These are phyloP conservation scores for Euryodendron excelsum DNA, from an alignment of 148 eudicot species.

Conservation along the genomic window DNA sequence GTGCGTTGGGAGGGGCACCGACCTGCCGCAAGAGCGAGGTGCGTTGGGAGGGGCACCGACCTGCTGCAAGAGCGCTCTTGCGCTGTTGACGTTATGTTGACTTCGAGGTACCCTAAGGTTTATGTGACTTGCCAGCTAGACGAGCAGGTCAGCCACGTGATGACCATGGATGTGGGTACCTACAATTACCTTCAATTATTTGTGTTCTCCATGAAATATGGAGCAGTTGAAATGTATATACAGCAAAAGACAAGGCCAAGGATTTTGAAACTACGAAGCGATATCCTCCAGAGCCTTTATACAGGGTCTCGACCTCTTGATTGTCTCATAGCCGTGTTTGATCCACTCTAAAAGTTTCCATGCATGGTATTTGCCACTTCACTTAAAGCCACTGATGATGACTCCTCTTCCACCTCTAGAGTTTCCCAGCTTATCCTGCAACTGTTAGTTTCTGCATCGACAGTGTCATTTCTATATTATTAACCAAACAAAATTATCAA, in stretches of 20 bases:
- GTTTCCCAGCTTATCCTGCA: constrained; percentile 15
- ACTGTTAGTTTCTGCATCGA: constrained; percentile 7
- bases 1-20: too few relatives aligned
- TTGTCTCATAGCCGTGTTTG: constrained; percentile 12
- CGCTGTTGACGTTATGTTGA: too few relatives aligned
- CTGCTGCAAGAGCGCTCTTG: too few relatives aligned
- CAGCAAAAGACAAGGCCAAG: background rate
- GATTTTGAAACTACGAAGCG: background rate
- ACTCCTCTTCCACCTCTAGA: constrained; percentile 28
- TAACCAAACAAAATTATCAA: background rate
- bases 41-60: too few relatives aligned
- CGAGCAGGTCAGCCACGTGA: too few relatives aligned
- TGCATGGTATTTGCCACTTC: constrained; percentile 29
- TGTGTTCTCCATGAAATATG: background rate
- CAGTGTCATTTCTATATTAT: background rate
- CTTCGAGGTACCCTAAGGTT: too few relatives aligned
- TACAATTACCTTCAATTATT: constrained; percentile 5
- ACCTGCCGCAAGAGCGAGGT: too few relatives aligned
- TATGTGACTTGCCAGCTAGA: too few relatives aligned
- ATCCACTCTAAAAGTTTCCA: constrained; percentile 22
- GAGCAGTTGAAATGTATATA: background rate
- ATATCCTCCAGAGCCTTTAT: background rate
- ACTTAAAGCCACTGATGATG: constrained; percentile 25
- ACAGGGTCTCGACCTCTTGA: constrained; percentile 8
- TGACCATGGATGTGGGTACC: too few relatives aligned